These are phyloP conservation scores for Durotheca rogersii DNA, from an alignment of 495 filamentous ascomycete genomes.

Conservation along the genomic window DNA sequence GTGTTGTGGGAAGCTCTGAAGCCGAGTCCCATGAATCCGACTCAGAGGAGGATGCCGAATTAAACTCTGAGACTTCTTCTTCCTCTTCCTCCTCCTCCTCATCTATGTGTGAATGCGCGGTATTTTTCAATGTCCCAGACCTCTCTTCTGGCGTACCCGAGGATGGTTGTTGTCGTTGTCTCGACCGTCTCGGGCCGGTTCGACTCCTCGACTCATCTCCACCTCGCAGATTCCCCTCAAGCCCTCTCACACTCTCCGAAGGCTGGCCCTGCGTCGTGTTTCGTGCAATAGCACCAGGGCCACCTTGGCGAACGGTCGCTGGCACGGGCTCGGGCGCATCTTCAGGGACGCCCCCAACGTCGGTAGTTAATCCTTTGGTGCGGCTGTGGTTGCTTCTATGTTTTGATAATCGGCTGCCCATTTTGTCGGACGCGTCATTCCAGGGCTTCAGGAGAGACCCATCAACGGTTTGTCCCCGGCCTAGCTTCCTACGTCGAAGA, in stretches of 20 bases:
- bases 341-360: not conserved
- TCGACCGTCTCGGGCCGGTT: not conserved
- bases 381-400: constrained; percentile 1
- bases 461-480: constrained; percentile 22
- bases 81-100: too few relatives aligned
- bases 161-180: not conserved
- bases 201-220: not conserved
- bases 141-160: constrained; percentile 8
- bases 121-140: constrained; percentile 2
- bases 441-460: constrained; percentile 30
- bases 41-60: constrained; percentile 17
- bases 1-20: constrained; percentile 21
- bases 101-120: not conserved
- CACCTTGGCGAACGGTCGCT: not conserved
- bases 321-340: constrained; percentile 2
- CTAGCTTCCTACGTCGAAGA: constrained; percentile 31
- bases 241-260: not conserved
- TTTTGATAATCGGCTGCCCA: not conserved
- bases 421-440: constrained; percentile 1
- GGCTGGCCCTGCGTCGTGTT: not conserved
- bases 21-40: constrained; percentile 24
- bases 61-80: constrained; percentile 28
- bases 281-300: not conserved
- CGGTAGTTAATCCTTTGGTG: not conserved
- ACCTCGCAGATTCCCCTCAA: not conserved